Conservation (phyloP, 345 rosid genomes). For the Arabis hirsuta region DNA sequence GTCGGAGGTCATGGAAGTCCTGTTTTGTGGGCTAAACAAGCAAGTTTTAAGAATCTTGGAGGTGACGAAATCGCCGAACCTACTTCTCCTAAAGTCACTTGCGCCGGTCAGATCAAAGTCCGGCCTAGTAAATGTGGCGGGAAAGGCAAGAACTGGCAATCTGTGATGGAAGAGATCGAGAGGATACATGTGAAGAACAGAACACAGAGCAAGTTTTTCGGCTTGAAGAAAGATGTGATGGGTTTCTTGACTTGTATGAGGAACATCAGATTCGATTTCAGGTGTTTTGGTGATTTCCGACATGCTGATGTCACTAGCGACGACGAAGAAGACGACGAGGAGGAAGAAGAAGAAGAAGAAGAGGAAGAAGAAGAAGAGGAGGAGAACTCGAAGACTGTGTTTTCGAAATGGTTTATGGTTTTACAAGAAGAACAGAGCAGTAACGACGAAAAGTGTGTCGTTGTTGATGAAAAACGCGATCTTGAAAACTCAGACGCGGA, state of each 20-base stretch:
- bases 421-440: constrained; percentile 58
- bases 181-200: constrained; percentile 53
- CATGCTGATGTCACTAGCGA: constrained; percentile 51
- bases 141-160: constrained; percentile 69
- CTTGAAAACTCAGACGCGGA: constrained; percentile 23
- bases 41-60: constrained; percentile 54
- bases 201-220: constrained; percentile 56
- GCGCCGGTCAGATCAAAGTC: constrained; percentile 95
- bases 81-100: constrained; percentile 87
- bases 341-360: constrained; percentile 46
- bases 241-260: constrained; percentile 76
- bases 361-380: constrained; percentile 22
- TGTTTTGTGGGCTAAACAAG: constrained; percentile 64
- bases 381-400: constrained; percentile 58
- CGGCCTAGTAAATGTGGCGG: constrained; percentile 54
- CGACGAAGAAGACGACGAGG: constrained; percentile 52
- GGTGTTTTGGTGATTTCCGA: constrained; percentile 72
- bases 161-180: constrained; percentile 80
- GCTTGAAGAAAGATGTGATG: constrained; percentile 73
- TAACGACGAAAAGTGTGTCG: constrained; percentile 27
- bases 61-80: constrained; percentile 65
- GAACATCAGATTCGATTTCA: constrained; percentile 59
- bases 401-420: constrained; percentile 84
- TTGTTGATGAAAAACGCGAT: constrained; percentile 20
- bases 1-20: constrained; percentile 52